These are phyloP conservation scores for Kalanchoe fedtschenkoi DNA, from an alignment of 164 flowering plant species.

Conservation along the genomic window DNA sequence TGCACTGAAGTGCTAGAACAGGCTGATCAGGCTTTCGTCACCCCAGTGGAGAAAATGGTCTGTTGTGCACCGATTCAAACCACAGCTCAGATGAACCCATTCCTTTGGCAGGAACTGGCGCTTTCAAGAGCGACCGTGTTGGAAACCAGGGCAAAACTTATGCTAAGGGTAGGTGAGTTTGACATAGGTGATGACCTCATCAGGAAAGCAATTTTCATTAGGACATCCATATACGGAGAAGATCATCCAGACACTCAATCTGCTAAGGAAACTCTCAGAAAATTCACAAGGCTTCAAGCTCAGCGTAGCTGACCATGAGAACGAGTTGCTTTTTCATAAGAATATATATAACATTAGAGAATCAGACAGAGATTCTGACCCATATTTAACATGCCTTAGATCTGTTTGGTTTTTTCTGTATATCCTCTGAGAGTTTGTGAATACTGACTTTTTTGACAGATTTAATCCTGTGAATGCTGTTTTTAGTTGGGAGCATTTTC, in stretches of 20 bases:
- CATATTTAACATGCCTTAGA: no score
- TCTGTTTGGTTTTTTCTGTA: no score
- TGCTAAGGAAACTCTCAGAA: constrained; percentile 66
- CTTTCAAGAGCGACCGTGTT: constrained; percentile 70
- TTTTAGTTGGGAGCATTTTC: no score
- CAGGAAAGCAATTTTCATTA: constrained; percentile 66
- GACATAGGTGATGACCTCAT: constrained; percentile 80
- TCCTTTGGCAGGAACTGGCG: constrained; percentile 87
- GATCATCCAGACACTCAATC: constrained; percentile 69
- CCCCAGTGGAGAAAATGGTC: constrained; percentile 78
- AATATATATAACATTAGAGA: neutral
- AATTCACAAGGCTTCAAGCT: constrained; percentile 64
- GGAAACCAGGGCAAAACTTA: constrained; percentile 79
- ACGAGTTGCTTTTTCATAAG: no score
- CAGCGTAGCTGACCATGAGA: neutral
- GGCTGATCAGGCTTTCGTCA: constrained; percentile 69
- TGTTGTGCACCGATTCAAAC: constrained; percentile 76
- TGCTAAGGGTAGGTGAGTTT: constrained; percentile 80
- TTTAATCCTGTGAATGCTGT: no score
- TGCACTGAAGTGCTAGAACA: constrained; percentile 77
- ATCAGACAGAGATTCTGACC: no score
- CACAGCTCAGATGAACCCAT: constrained; percentile 73
- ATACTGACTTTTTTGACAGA: no score
- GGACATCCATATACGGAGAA: constrained; percentile 80
- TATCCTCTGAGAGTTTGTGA: no score